Base-by-base conservation (phyloP, 257 asterid genomes). In the Prunella vulgaris region DNA sequence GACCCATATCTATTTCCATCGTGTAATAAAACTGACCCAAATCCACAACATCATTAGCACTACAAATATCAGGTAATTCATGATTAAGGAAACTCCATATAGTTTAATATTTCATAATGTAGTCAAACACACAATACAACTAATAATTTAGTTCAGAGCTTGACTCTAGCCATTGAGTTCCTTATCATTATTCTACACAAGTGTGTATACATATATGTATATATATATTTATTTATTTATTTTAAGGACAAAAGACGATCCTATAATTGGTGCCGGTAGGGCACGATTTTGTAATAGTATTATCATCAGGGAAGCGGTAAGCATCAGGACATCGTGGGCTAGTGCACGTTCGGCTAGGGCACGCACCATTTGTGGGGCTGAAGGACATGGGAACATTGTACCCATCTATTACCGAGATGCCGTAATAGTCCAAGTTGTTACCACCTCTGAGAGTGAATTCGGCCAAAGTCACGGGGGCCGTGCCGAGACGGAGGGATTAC, bases 401-500 rank as follows among this genome's bases (percentile, higher is more conserved):
- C 0, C 63, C 63, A 7, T 57, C 63, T 15, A 57, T 27, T 5
- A 57, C 35, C 0, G 63, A 57, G 21, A 57, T 77, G 48, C 79
- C 82, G 14, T 81, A 71, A 33, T n/a, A 79, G 69, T 81, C 88
- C 61, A 77, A 69, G 17, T 57, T 64, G 5, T 54, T 2, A 10
- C 0, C n/a, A 66, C 37, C 75, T 20, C 80, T 78, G 1, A 85
- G 83, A 40, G 73, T 77, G 22, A 66, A 85, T 49, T 85, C 91
- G 3, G 86, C 88, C 0, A 85, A 10, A 17, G 86, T 79, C 22
- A 81, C 79, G 0, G 88, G 91, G 3, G 65, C n/a, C 56, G 44
- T n/a, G 28, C 6, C 82, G 18, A 27, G 10, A 25, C 82, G 40
- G 44, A 77, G 24, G 79, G 76, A 21, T 70, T 73, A 49, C 87